These are phyloP conservation scores for Solanum appendiculatum DNA, from an alignment of 257 asterid genomes.

Conservation along the genomic window DNA sequence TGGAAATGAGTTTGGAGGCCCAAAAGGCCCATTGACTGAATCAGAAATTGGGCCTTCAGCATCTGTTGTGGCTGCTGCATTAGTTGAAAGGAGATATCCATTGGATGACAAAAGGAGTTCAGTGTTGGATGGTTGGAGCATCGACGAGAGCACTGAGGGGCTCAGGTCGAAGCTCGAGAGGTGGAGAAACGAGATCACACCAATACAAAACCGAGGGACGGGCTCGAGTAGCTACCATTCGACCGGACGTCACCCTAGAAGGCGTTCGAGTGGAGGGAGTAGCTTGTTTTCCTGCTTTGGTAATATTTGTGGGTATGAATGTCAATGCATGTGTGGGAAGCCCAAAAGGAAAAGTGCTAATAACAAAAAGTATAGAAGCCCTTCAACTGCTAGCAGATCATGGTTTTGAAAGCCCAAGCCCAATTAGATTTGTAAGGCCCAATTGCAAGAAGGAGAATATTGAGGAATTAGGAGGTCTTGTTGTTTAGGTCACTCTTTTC, in stretches of 20 bases:
- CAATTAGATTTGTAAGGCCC: neutral
- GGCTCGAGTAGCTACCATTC: constrained; percentile 19
- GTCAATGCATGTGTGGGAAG: constrained; percentile 43
- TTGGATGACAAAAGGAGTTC: constrained; percentile 39
- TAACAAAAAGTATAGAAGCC: constrained; percentile 15
- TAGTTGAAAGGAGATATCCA: constrained; percentile 39
- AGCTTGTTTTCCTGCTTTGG: constrained; percentile 49
- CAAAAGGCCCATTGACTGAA: constrained; percentile 34
- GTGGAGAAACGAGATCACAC: constrained; percentile 55
- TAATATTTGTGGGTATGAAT: constrained; percentile 40
- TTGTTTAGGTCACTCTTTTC: neutral
- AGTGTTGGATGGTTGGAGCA: constrained; percentile 55
- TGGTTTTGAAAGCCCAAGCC: constrained; percentile 12
- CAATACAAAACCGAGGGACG: constrained; percentile 26
- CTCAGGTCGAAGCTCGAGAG: constrained; percentile 60
- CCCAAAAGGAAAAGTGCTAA: constrained; percentile 11
- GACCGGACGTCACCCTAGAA: constrained; percentile 16
- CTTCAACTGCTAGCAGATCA: constrained; percentile 17
- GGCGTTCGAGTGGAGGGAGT: constrained; percentile 4
- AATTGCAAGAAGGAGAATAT: neutral
- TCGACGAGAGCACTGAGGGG: constrained; percentile 57
- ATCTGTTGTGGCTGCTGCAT: constrained; percentile 53
- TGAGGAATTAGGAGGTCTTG: neutral
- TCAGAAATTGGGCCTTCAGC: constrained; percentile 72
- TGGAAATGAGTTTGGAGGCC: constrained; percentile 14